phyloP scores from a whole-genome alignment of 306 rosid genomes.

The Potentilla sterilis region DNA sequence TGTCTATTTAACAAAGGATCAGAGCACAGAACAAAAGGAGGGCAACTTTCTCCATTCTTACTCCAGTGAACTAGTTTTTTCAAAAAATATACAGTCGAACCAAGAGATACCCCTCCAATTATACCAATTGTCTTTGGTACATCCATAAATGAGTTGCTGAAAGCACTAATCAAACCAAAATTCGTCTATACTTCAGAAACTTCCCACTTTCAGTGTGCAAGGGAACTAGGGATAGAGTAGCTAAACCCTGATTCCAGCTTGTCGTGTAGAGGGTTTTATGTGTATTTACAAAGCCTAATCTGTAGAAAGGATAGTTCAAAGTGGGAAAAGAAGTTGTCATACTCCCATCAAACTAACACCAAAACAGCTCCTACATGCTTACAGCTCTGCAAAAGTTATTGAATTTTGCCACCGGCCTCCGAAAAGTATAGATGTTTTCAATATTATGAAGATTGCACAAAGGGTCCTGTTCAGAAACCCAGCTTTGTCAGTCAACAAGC shows the following conservation, averaged over 20 bases:
- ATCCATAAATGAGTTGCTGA: slow-evolving; percentile 32
- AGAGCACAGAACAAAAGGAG: slow-evolving; percentile 68
- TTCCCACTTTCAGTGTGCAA: slow-evolving; percentile 43
- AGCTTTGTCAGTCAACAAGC: neutral
- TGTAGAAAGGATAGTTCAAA: slow-evolving; percentile 38
- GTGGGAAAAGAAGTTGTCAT: slow-evolving; percentile 40
- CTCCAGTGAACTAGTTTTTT: slow-evolving; percentile 55
- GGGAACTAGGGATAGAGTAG: neutral
- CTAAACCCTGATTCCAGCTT: slow-evolving; percentile 43
- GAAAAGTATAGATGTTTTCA: neutral
- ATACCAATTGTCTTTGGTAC: slow-evolving; percentile 53
- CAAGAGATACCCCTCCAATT: slow-evolving; percentile 66
- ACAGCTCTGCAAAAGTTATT: neutral
- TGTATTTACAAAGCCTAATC: slow-evolving; percentile 33
- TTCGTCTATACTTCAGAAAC: slow-evolving; percentile 36
- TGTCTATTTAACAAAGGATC: slow-evolving; percentile 57
- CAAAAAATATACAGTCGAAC: slow-evolving; percentile 56
- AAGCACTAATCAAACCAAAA: slow-evolving; percentile 35
- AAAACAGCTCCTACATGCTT: neutral
- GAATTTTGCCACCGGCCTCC: neutral
- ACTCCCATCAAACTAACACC: slow-evolving; percentile 31
- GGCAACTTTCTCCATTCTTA: slow-evolving; percentile 43
- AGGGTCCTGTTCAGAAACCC: neutral
- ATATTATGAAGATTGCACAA: neutral
- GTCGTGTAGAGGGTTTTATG: slow-evolving; percentile 37